These are phyloP conservation scores for Candida boidinii DNA, from an alignment of 805 yeast species.

Conservation along the genomic window DNA sequence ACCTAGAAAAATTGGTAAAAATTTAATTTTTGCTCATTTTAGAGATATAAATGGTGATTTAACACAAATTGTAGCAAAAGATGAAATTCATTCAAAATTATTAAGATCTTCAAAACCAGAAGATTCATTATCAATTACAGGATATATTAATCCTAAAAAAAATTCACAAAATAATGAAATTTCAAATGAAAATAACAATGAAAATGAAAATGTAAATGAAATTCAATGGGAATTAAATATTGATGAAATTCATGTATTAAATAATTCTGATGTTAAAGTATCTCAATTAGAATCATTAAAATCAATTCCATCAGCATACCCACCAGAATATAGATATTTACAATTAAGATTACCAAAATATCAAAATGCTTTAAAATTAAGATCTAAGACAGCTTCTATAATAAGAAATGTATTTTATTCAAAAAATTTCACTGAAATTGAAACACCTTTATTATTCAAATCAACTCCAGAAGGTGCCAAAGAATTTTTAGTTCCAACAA, in stretches of 20 bases:
- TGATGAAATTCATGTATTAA: slow-evolving; percentile 43
- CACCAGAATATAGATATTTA: slow-evolving; percentile 73
- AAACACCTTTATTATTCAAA: slow-evolving; percentile 88
- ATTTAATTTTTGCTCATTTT: slow-evolving; percentile 60
- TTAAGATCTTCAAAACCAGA: slow-evolving; percentile 53
- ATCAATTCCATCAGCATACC: slow-evolving; percentile 48
- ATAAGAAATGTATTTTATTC: slow-evolving; percentile 29
- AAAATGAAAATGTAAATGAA: slow-evolving; percentile 9
- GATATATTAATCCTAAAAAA: slow-evolving; percentile 34
- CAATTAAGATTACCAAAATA: slow-evolving; percentile 59
- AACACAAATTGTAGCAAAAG: slow-evolving; percentile 48
- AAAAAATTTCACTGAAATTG: slow-evolving; percentile 65
- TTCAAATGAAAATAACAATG: slow-evolving; percentile 8
- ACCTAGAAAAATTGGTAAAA: slow-evolving; percentile 61
- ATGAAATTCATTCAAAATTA: slow-evolving; percentile 24
- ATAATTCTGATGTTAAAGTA: slow-evolving; percentile 46
- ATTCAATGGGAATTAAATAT: slow-evolving; percentile 51
- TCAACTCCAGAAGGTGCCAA: slow-evolving; percentile 98
- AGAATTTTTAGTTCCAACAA: slow-evolving; percentile 90
- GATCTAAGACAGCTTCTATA: slow-evolving; percentile 47
- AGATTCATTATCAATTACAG: slow-evolving; percentile 64
- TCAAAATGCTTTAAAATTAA: slow-evolving; percentile 45
- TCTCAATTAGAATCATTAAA: slow-evolving; percentile 60
- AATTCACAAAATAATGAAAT: slow-evolving; percentile 16
- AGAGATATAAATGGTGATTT: slow-evolving; percentile 66